Evolutionary conservation across 495 filamentous ascomycete genomes (phyloP).

Genomic region (Penicillium maclennaniae): DNA sequence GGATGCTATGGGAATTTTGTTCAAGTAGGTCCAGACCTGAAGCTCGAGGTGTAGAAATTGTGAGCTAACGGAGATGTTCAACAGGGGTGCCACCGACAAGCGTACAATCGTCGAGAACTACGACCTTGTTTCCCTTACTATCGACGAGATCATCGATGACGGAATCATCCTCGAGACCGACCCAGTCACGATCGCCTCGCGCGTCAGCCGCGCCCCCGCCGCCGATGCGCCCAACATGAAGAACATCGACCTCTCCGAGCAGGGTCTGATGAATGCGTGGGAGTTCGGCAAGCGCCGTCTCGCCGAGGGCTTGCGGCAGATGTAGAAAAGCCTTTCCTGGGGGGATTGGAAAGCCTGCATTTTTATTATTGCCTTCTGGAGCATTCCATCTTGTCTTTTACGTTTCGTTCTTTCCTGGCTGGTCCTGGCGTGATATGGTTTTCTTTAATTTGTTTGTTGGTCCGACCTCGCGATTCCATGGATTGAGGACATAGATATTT

Average conservation of each 20-base stretch:
- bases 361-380: slow-evolving; percentile 14
- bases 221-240: slow-evolving; percentile 85
- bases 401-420: slow-evolving; percentile 35
- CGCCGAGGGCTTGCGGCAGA: slow-evolving; percentile 84
- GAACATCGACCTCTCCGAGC: slow-evolving; percentile 91
- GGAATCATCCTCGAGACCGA: slow-evolving; percentile 97
- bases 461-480: slow-evolving; percentile 10
- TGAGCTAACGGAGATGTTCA: slow-evolving; percentile 2
- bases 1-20: slow-evolving; percentile 83
- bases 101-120: slow-evolving; percentile 98
- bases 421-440: slow-evolving; percentile 42
- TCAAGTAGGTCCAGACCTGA: slow-evolving; percentile 63
- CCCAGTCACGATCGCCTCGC: slow-evolving; percentile 81
- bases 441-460: slow-evolving; percentile 16
- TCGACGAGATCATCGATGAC: slow-evolving; percentile 96
- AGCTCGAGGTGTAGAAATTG: neutral
- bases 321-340: slow-evolving; percentile 26
- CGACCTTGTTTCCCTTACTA: slow-evolving; percentile 82
- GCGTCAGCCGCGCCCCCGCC: slow-evolving; percentile 87
- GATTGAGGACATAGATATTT: slow-evolving; percentile 28
- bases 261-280: slow-evolving; percentile 91
- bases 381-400: slow-evolving; percentile 24
- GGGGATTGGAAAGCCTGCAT: slow-evolving; percentile 3
- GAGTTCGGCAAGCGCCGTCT: slow-evolving; percentile 92
- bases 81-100: slow-evolving; percentile 89